Conservation (phyloP, 192 early-diverging fungal genomes). For the Gigaspora rosea region DNA sequence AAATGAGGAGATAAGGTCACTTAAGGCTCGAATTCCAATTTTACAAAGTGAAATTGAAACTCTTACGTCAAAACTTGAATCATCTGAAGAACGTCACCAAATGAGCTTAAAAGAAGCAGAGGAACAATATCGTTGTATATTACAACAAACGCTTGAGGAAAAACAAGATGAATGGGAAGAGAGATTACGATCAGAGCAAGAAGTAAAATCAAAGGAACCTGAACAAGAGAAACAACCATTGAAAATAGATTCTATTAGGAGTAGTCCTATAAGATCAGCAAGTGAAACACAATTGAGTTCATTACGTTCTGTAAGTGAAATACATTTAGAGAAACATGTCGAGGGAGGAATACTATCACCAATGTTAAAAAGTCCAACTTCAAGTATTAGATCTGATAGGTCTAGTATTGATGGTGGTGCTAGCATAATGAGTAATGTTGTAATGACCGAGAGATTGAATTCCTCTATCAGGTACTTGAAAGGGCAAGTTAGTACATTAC, state of each 20-base stretch:
- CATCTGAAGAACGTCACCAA: background rate
- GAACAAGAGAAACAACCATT: background rate
- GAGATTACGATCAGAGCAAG: conserved; percentile 1
- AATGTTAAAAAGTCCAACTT: conserved; percentile 13
- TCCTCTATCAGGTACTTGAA: conserved; percentile 61
- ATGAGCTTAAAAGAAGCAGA: background rate
- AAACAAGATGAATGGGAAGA: conserved; percentile 10
- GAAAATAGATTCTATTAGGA: background rate
- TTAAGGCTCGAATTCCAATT: background rate
- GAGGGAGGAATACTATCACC: conserved; percentile 9
- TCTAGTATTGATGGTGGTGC: conserved; percentile 11
- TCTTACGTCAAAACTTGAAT: background rate
- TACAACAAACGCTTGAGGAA: background rate
- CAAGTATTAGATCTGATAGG: background rate
- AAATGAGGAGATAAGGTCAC: background rate
- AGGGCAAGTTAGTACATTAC: conserved; percentile 65
- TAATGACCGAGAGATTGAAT: conserved; percentile 64
- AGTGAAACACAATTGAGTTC: conserved; percentile 5
- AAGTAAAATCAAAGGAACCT: background rate
- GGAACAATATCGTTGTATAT: background rate
- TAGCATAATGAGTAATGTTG: conserved; percentile 23
- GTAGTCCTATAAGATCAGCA: background rate
- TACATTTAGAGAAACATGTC: background rate
- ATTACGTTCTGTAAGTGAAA: background rate
- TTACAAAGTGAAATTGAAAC: background rate